phyloP scores from a whole-genome alignment of 257 asterid genomes.

The Solanum paucissectum region DNA sequence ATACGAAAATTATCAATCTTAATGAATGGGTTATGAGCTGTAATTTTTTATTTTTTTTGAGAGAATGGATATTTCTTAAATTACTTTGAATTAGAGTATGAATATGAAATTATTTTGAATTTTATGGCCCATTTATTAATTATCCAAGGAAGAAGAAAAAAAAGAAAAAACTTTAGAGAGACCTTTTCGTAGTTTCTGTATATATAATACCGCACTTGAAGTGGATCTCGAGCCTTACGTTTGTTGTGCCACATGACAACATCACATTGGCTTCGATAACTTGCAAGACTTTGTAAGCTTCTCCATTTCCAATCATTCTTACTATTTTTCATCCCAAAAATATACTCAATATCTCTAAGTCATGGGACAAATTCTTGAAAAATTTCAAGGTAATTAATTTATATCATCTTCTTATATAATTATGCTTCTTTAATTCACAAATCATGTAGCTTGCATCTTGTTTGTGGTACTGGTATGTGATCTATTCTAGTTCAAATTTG shows the following conservation, averaged over 20 bases:
- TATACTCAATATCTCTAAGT: constrained; percentile 2
- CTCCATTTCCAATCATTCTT: not conserved
- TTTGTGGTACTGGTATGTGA: not conserved
- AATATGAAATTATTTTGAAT: no score
- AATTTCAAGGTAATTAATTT: constrained; percentile 41
- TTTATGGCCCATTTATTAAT: no score
- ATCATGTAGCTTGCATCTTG: not conserved
- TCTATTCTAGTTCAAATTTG: not conserved
- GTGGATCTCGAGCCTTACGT: constrained; percentile 23
- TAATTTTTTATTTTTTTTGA: no score
- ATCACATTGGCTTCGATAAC: not conserved
- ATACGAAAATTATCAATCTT: no score
- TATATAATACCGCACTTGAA: constrained; percentile 9
- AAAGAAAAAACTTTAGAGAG: not conserved
- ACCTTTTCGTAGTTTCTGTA: not conserved
- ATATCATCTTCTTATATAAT: not conserved
- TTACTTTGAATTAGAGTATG: no score
- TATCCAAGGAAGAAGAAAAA: no score
- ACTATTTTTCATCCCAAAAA: not conserved
- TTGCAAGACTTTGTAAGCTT: not conserved
- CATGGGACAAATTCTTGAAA: constrained; percentile 84
- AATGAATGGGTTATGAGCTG: no score
- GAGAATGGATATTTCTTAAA: no score
- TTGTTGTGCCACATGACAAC: not conserved
- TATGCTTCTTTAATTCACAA: not conserved